A percentile compares a stretch with the other conserved stretches of the same genome.
phyloP scores from a whole-genome alignment of 1,139 yeast species.

The Debaryomyces psychrophilus region DNA sequence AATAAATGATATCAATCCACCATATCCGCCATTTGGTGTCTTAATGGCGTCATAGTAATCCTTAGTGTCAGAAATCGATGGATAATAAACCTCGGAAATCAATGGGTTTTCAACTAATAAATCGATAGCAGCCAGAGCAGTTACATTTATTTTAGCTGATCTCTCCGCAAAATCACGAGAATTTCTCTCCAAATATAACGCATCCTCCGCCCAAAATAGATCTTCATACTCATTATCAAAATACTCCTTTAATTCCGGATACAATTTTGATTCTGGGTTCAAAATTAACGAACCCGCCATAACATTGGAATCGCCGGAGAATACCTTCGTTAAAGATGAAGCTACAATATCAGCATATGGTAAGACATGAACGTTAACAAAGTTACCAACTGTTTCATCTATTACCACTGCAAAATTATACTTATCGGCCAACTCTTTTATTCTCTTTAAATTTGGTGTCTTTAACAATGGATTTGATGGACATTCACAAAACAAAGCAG shows the following conservation, averaged over 20 bases:
- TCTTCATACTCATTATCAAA: constrained; percentile 67
- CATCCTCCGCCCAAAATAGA: constrained; percentile 90
- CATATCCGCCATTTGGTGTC: constrained; percentile 82
- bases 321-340: constrained; percentile 86
- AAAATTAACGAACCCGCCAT: constrained; percentile 90
- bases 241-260: constrained; percentile 53
- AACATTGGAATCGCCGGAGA: constrained; percentile 92
- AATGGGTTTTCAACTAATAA: constrained; percentile 49
- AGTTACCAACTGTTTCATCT: constrained; percentile 94
- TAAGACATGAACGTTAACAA: constrained; percentile 78
- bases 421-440: constrained; percentile 66
- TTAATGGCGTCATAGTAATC: constrained; percentile 71
- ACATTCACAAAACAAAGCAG: constrained; percentile 84
- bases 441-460: constrained; percentile 72
- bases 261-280: constrained; percentile 65
- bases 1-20: constrained; percentile 82
- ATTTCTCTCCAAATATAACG: constrained; percentile 87
- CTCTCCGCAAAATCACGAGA: constrained; percentile 84
- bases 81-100: constrained; percentile 71
- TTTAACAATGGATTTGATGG: constrained; percentile 90
- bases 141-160: constrained; percentile 66
- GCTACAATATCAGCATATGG: constrained; percentile 85
- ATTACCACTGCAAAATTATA: constrained; percentile 78
- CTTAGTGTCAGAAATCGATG: constrained; percentile 57
- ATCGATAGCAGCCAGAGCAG: constrained; percentile 59